Conservation (phyloP, 768 basidiomycete species). For the Arthromyces matolae region DNA sequence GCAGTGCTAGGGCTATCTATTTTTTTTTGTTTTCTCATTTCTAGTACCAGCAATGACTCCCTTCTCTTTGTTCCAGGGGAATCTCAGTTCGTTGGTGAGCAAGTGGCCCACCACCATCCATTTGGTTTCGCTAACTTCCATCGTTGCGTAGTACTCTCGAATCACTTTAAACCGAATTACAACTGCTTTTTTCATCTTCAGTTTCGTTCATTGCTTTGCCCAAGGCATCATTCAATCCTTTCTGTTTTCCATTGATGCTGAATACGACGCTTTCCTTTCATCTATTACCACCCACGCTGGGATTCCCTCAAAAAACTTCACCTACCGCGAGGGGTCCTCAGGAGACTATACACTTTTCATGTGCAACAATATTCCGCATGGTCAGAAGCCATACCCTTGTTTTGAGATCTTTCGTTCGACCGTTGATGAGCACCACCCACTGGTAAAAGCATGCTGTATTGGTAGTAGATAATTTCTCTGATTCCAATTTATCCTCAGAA, state of each 20-base stretch:
- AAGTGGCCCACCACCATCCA: not conserved
- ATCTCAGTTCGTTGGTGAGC: slow-evolving; percentile 9
- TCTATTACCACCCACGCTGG: slow-evolving; percentile 33
- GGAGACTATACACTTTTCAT: slow-evolving; percentile 32
- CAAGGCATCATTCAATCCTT: slow-evolving; percentile 51
- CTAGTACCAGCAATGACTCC: not conserved
- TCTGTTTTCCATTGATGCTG: slow-evolving; percentile 42
- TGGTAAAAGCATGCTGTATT: too few species aligned
- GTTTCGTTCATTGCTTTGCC: slow-evolving; percentile 46
- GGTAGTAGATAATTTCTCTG: not conserved
- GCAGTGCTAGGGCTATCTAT: slow-evolving; percentile 7
- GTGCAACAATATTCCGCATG: slow-evolving; percentile 43
- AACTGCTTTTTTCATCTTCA: slow-evolving; percentile 48
- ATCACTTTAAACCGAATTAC: slow-evolving; percentile 38
- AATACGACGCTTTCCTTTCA: slow-evolving; percentile 33
- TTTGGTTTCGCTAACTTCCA: not conserved
- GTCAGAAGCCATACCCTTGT: slow-evolving; percentile 30
- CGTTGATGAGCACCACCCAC: slow-evolving; percentile 8
- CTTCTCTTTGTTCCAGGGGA: too few species aligned
- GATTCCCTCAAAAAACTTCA: slow-evolving; percentile 34
- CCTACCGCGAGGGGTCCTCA: slow-evolving; percentile 29
- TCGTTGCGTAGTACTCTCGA: slow-evolving; percentile 28
- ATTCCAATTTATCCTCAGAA: too few species aligned
- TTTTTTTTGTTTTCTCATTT: not conserved
- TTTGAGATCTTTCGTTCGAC: slow-evolving; percentile 30